Evolutionary conservation across 768 basidiomycete genomes (phyloP).

Genomic region (Tulasnella sp.): DNA sequence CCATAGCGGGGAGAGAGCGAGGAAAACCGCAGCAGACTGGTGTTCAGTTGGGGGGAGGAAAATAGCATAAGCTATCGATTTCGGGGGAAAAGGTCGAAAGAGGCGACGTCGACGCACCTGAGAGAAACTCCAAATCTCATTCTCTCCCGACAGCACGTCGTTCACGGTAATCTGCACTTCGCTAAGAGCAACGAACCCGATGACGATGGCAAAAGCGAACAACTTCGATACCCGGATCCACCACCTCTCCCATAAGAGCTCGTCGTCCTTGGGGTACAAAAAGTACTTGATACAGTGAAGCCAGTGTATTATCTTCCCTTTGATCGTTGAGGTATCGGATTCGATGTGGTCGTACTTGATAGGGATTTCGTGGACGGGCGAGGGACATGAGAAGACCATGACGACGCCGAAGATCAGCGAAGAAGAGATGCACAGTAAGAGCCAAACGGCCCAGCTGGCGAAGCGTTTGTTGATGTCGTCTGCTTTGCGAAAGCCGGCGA

Average conservation of each 20-base stretch:
- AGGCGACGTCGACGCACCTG: neutral
- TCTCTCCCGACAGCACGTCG: constrained; percentile 18
- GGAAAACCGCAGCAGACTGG: constrained; percentile 8
- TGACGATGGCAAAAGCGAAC: neutral
- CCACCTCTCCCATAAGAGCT: neutral
- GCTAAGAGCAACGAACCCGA: constrained; percentile 2
- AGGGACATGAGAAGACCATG: constrained; percentile 20
- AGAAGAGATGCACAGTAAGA: constrained; percentile 21
- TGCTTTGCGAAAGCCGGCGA: neutral
- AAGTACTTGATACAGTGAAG: neutral
- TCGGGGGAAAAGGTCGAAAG: neutral
- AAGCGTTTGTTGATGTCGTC: constrained; percentile 26
- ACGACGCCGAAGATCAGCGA: constrained; percentile 18
- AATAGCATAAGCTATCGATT: neutral
- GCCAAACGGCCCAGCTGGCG: constrained; percentile 24
- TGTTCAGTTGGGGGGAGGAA: too few species aligned
- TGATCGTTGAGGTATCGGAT: neutral
- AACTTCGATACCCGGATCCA: neutral
- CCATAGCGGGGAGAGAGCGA: constrained; percentile 17
- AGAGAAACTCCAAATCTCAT: constrained; percentile 18
- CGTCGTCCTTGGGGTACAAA: neutral
- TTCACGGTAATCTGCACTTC: constrained; percentile 19
- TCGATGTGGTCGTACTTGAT: neutral
- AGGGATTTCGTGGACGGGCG: constrained; percentile 7
- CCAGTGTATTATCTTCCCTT: neutral